Evolutionary conservation across 2,329 filamentous ascomycete genomes (phyloP).

Genomic region (Colletotrichum sp.): DNA sequence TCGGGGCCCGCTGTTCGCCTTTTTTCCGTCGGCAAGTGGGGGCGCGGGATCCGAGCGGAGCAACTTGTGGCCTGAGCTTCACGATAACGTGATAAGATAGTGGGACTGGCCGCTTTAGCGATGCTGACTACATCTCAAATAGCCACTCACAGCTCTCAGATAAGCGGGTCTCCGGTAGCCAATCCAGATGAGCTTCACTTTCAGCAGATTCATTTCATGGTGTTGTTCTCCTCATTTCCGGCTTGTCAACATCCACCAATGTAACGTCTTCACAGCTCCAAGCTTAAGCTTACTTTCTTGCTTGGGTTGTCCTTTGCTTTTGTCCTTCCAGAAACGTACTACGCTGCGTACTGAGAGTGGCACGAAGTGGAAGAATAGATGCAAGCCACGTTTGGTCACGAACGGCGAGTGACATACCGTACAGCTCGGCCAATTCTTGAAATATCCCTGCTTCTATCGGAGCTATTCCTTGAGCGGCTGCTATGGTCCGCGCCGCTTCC

Average conservation of each 20-base stretch:
- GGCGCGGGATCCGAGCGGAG: background rate
- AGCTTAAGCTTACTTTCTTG: background rate
- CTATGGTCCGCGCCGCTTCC: background rate
- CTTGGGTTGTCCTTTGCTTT: background rate
- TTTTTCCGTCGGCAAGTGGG: constrained; percentile 7
- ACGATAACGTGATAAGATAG: background rate
- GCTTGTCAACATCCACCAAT: background rate
- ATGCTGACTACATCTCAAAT: background rate
- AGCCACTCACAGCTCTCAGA: accelerated
- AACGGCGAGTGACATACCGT: background rate
- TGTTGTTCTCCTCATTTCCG: background rate
- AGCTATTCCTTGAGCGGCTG: background rate
- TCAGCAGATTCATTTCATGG: background rate
- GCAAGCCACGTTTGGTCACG: background rate
- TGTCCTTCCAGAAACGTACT: background rate
- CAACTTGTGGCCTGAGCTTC: background rate
- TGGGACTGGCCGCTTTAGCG: background rate
- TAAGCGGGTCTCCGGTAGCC: background rate
- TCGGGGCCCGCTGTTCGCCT: background rate
- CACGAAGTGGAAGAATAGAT: background rate
- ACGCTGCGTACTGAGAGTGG: background rate
- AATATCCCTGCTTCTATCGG: background rate
- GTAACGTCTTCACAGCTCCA: background rate
- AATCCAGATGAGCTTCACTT: background rate
- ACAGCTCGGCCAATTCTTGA: background rate